Conservation (phyloP, 192 early-diverging fungal genomes). For the Fimicolochytrium jonesii region DNA sequence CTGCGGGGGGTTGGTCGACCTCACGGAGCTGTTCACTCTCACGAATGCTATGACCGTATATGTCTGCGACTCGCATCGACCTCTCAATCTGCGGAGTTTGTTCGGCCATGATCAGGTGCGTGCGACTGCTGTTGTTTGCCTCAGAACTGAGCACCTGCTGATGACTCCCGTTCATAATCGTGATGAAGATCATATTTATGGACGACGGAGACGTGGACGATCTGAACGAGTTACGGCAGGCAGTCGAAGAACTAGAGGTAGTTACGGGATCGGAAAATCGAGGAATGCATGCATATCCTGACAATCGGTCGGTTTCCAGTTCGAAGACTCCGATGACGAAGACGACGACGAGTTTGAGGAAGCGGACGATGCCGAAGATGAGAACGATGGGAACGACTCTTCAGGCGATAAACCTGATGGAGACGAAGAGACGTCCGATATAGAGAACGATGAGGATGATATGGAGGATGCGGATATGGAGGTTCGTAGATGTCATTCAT, state of each 20-base stretch:
- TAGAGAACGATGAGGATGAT: no score
- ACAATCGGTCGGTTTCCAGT: constrained; percentile 15
- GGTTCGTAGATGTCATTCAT: no score
- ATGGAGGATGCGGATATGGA: no score
- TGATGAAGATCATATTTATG: constrained; percentile 62
- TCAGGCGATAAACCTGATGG: constrained; percentile 34
- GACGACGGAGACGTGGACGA: constrained; percentile 81
- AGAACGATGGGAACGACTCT: constrained; percentile 10
- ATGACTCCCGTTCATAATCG: no score
- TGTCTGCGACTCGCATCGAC: constrained; percentile 85
- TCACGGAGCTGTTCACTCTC: constrained; percentile 58
- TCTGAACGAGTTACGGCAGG: constrained; percentile 58
- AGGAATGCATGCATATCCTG: not conserved
- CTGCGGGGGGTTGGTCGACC: constrained; percentile 77
- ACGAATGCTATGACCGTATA: constrained; percentile 62
- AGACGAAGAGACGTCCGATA: no score
- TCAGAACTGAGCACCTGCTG: no score
- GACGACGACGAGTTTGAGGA: constrained; percentile 33
- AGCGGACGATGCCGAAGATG: constrained; percentile 18
- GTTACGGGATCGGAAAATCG: no score
- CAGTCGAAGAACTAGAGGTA: constrained; percentile 67
- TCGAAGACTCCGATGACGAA: constrained; percentile 27
- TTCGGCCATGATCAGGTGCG: constrained; percentile 64
- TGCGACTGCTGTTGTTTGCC: no score
- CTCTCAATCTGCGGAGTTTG: constrained; percentile 79